Percentiles rank a stretch among this genome's conserved stretches.
phyloP scores from a whole-genome alignment of 2,329 filamentous ascomycete genomes.

The Amesomyces nigricolor region DNA sequence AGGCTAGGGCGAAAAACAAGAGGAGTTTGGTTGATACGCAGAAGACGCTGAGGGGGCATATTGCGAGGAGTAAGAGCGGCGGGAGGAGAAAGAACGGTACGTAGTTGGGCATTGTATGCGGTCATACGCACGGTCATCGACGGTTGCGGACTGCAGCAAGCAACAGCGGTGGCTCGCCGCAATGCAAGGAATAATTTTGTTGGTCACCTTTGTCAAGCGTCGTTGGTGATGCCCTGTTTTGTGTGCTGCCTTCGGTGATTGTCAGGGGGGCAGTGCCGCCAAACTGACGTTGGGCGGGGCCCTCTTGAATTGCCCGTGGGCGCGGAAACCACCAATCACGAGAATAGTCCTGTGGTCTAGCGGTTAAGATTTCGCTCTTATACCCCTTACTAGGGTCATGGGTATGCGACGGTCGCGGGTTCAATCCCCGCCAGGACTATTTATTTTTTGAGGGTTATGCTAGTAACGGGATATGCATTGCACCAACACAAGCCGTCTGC shows the following conservation, averaged over 20 bases:
- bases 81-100: constrained; percentile 68
- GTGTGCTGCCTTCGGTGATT: too few relatives aligned
- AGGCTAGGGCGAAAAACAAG: constrained; percentile 94
- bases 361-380: constrained; percentile 24
- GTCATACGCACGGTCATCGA: neutral
- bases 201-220: neutral
- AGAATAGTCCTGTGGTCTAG: constrained; percentile 22
- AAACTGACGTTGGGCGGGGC: neutral
- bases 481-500: too few relatives aligned
- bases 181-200: too few relatives aligned
- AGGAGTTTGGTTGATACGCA: constrained; percentile 81
- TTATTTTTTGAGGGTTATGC: constrained; percentile 4
- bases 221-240: too few relatives aligned
- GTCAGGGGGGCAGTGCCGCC: too few relatives aligned
- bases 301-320: neutral
- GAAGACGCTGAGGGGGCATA: constrained; percentile 73
- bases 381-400: constrained; percentile 18
- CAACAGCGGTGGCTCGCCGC: too few relatives aligned
- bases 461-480: neutral
- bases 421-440: constrained; percentile 22
- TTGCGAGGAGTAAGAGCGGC: constrained; percentile 76
- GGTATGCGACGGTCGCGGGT: constrained; percentile 23
- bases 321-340: constrained; percentile 12
- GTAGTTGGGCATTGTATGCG: neutral
- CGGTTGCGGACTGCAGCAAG: too few relatives aligned